A percentile compares a stretch with the other conserved stretches of the same genome.
phyloP scores from a whole-genome alignment of 129 eudicot species.

The Erigeron canadensis region DNA sequence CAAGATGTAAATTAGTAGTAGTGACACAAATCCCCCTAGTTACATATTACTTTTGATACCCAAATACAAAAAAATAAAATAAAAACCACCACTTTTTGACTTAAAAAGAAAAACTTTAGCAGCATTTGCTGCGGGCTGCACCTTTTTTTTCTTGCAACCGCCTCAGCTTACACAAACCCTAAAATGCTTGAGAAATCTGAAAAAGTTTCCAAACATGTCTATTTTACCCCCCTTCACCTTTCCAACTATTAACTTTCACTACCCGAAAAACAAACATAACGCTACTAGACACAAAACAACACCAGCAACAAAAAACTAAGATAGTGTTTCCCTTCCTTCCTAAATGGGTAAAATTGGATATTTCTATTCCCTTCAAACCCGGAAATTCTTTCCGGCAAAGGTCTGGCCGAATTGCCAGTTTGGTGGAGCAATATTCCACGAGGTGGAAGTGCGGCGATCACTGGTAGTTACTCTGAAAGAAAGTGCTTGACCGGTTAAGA shows the following conservation, averaged over 20 bases:
- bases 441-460: slow-evolving; percentile 75
- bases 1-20: slow-evolving; percentile 35
- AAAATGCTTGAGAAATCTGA: slow-evolving; percentile 30
- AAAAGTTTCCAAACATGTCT: slow-evolving; percentile 34
- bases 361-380: slow-evolving; percentile 38
- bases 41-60: slow-evolving; percentile 24
- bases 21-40: slow-evolving; percentile 27
- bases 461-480: slow-evolving; percentile 69
- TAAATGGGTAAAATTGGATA: neutral
- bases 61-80: slow-evolving; percentile 4
- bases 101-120: slow-evolving; percentile 24
- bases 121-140: slow-evolving; percentile 41
- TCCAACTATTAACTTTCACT: slow-evolving; percentile 27
- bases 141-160: slow-evolving; percentile 32
- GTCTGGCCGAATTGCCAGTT: slow-evolving; percentile 91
- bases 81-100: slow-evolving; percentile 31
- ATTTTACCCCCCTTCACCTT: slow-evolving; percentile 26
- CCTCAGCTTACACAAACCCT: slow-evolving; percentile 40
- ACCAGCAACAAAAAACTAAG: neutral
- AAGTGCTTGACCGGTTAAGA: slow-evolving; percentile 67
- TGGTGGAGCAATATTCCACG: slow-evolving; percentile 77
- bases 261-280: slow-evolving; percentile 28
- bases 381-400: slow-evolving; percentile 74
- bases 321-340: neutral
- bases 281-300: slow-evolving; percentile 3